Evolutionary conservation across 306 rosid species (phyloP).

Genomic region (Cucumis sativus): DNA sequence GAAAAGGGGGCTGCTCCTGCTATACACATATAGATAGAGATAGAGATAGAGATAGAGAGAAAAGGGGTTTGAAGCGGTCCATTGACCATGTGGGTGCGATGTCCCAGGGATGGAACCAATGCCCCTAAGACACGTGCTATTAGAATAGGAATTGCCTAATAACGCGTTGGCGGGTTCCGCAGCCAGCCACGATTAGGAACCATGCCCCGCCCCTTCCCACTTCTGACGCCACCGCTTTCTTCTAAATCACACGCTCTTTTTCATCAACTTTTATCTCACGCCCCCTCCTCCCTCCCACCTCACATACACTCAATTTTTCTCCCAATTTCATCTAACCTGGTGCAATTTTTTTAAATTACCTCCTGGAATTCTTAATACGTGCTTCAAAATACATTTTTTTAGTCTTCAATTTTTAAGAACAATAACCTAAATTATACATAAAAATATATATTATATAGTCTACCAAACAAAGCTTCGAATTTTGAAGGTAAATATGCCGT

Average conservation of each 20-base stretch:
- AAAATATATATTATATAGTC: too few species aligned
- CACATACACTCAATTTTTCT: too few species aligned
- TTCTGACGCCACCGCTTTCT: not conserved
- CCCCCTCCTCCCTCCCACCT: not conserved
- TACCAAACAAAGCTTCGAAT: too few species aligned
- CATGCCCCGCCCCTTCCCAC: not conserved
- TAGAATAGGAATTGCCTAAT: not conserved
- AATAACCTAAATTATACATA: too few species aligned
- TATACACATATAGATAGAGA: not conserved
- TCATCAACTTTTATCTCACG: not conserved
- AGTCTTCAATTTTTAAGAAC: too few species aligned
- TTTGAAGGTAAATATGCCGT: too few species aligned
- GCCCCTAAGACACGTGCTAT: not conserved
- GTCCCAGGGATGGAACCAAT: not conserved
- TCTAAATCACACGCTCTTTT: not conserved
- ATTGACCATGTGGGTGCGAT: not conserved
- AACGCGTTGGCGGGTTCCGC: not conserved
- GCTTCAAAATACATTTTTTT: too few species aligned
- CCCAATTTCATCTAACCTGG: too few species aligned
- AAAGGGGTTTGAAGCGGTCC: not conserved
- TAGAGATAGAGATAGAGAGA: not conserved
- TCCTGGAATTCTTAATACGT: too few species aligned
- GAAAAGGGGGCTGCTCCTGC: not conserved
- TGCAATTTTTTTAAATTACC: too few species aligned
- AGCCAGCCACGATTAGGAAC: not conserved